Percentiles rank a stretch among this genome's conserved stretches.
Conservation (phyloP, 768 basidiomycete species). For the Russula brevipes region DNA sequence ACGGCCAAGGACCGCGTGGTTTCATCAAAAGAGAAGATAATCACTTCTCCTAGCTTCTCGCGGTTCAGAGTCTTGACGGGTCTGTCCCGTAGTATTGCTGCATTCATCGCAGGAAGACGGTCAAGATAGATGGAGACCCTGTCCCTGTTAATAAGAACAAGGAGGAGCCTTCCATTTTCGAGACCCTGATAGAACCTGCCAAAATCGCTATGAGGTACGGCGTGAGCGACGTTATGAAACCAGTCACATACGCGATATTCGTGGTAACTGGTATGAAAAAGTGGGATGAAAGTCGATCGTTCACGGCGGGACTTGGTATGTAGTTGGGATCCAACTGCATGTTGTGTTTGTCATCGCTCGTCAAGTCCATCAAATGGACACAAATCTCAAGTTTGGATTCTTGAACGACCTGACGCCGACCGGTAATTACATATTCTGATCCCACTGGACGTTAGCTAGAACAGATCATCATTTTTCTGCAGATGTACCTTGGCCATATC, state of each 20-base stretch:
- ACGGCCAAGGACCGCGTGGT: constrained; percentile 44
- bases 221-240: not conserved
- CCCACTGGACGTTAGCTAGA: not conserved
- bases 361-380: constrained; percentile 3
- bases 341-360: constrained; percentile 14
- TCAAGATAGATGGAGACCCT: constrained; percentile 20
- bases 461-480: not conserved
- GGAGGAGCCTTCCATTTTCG: constrained; percentile 14
- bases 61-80: constrained; percentile 32
- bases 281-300: not conserved
- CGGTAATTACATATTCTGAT: constrained; percentile 15
- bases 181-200: constrained; percentile 18
- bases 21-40: constrained; percentile 50
- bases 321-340: constrained; percentile 15
- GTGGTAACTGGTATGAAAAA: constrained; percentile 7
- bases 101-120: not conserved
- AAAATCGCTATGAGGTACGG: not conserved
- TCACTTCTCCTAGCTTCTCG: constrained; percentile 44
- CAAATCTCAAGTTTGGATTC: constrained; percentile 4
- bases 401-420: not conserved
- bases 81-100: not conserved
- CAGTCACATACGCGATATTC: constrained; percentile 9
- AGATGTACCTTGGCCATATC: constrained; percentile 9
- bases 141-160: constrained; percentile 9
- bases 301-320: constrained; percentile 13